Evolutionary conservation across 345 rosid genomes (phyloP).

Genomic region (Hypericum androsaemum): DNA sequence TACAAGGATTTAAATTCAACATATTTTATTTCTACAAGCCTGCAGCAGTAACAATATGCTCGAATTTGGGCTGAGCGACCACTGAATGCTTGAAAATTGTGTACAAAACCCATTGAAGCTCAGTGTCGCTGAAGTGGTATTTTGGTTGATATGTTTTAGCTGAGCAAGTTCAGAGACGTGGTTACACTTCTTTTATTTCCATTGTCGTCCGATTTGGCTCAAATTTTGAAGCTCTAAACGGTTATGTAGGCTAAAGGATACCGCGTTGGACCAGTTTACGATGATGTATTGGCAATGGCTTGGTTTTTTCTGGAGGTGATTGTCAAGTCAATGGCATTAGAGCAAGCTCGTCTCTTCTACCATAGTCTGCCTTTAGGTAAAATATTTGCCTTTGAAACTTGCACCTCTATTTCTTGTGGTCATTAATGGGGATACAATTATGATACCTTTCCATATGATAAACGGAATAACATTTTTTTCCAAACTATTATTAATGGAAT

Average conservation of each 20-base stretch:
- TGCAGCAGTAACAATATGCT: too few species aligned
- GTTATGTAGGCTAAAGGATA: conserved; percentile 92
- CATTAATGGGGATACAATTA: too few species aligned
- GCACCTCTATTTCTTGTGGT: too few species aligned
- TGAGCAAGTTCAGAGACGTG: background rate
- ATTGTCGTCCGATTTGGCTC: too few species aligned
- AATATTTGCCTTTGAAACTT: background rate
- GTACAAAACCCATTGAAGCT: too few species aligned
- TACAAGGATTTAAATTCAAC: too few species aligned
- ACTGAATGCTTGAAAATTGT: too few species aligned
- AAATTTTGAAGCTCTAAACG: too few species aligned
- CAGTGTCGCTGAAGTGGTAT: too few species aligned
- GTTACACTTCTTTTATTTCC: background rate
- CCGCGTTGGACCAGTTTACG: conserved; percentile 99
- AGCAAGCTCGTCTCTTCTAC: conserved; percentile 83
- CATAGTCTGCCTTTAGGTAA: conserved; percentile 86
- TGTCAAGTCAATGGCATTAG: conserved; percentile 97
- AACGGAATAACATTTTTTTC: background rate
- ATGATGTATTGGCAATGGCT: conserved; percentile 96
- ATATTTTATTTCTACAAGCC: too few species aligned
- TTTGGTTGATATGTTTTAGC: too few species aligned
- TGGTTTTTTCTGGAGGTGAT: conserved; percentile 99
- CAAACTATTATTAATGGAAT: background rate
- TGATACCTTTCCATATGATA: background rate
- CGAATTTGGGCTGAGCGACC: too few species aligned